Evolutionary conservation across 177 flowering plant species (phyloP).

Genomic region (Vitis hybrid): DNA sequence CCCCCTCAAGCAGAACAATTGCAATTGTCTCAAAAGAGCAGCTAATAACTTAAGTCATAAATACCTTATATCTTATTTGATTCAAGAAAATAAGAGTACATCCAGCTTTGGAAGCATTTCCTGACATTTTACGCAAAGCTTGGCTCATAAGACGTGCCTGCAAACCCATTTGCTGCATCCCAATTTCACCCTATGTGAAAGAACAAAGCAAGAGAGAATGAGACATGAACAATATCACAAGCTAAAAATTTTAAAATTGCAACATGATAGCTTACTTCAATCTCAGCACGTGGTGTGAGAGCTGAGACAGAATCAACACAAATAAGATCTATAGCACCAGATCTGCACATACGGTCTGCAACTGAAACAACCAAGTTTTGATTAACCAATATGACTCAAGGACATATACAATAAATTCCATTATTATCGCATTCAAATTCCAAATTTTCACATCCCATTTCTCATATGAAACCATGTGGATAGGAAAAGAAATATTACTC

Average conservation of each 20-base stretch:
- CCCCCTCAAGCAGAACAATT: too few relatives aligned
- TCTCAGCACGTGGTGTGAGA: constrained; percentile 96
- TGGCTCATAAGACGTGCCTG: constrained; percentile 99
- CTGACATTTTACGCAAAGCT: constrained; percentile 98
- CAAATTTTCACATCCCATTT: not conserved
- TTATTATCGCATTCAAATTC: not conserved
- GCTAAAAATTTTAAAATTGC: not conserved
- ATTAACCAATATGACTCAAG: constrained; percentile 10
- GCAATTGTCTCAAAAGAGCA: not conserved
- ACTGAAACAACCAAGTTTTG: constrained; percentile 44
- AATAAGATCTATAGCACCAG: constrained; percentile 96
- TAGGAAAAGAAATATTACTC: constrained; percentile 48
- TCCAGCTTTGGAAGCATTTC: constrained; percentile 99
- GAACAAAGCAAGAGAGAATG: constrained; percentile 1
- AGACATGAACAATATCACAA: not conserved
- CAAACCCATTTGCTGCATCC: constrained; percentile 99
- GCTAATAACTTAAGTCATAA: not conserved
- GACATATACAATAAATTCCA: not conserved
- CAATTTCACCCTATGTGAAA: constrained; percentile 81
- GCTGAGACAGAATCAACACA: constrained; percentile 99
- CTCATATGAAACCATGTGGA: not conserved
- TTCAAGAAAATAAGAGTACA: constrained; percentile 94
- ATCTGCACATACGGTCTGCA: constrained; percentile 99
- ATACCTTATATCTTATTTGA: constrained; percentile 96
- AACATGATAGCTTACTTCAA: constrained; percentile 50